Conservation (phyloP, 331 rosid species). For the Arachis monticola region DNA sequence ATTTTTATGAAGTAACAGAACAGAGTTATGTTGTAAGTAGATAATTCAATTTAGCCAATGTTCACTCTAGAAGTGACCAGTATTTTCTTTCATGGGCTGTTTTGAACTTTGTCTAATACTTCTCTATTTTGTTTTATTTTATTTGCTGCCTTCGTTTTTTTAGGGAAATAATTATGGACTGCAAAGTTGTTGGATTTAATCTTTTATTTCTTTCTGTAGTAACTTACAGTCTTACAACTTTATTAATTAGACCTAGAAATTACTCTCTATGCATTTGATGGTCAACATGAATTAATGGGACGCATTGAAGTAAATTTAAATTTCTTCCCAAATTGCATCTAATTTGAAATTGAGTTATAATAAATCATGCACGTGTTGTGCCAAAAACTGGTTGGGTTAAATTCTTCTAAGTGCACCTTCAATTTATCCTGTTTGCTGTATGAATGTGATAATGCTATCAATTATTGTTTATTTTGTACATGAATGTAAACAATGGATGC, state of each 20-base stretch:
- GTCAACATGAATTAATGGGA: background rate
- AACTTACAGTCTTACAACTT: background rate
- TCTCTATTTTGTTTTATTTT: background rate
- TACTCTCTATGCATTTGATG: background rate
- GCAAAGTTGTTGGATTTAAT: background rate
- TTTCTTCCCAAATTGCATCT: background rate
- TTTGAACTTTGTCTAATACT: background rate
- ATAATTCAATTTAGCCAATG: background rate
- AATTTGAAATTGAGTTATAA: conserved; percentile 1
- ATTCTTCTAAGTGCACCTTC: background rate
- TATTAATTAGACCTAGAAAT: background rate
- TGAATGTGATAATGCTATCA: background rate
- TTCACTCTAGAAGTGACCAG: background rate
- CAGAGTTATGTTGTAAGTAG: background rate
- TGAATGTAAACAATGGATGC: conserved; percentile 13
- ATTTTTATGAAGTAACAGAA: background rate
- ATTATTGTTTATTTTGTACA: background rate
- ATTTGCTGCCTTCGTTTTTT: background rate
- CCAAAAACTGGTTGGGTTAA: background rate
- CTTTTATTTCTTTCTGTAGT: background rate
- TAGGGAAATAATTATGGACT: background rate
- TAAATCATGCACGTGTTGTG: background rate
- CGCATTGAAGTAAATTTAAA: background rate
- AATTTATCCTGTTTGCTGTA: background rate
- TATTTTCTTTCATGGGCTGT: background rate